phyloP scores from a whole-genome alignment of 1,284 basidiomycete genomes.

The Takashimella koratensis region DNA sequence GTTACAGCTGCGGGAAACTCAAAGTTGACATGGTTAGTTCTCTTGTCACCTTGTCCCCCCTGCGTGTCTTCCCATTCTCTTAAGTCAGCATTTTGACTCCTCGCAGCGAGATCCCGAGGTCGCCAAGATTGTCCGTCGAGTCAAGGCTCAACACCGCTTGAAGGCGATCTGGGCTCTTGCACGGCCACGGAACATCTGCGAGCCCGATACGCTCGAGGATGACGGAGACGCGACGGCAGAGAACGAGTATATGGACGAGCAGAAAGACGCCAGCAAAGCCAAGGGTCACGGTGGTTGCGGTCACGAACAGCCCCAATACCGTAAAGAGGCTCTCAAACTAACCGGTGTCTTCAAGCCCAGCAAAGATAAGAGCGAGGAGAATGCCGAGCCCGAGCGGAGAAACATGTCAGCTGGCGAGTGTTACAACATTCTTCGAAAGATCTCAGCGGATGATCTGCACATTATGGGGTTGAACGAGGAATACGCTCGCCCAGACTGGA shows the following conservation, averaged over 20 bases:
- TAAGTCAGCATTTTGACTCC: slow-evolving; percentile 5
- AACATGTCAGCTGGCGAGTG: slow-evolving; percentile 83
- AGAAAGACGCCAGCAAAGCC: slow-evolving; percentile 11
- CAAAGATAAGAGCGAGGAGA: slow-evolving; percentile 85
- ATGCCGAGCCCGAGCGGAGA: slow-evolving; percentile 84
- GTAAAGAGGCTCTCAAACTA: slow-evolving; percentile 94
- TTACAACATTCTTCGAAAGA: slow-evolving; percentile 89
- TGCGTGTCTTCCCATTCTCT: not conserved
- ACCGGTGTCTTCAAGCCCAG: slow-evolving; percentile 93
- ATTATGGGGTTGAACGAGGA: slow-evolving; percentile 90
- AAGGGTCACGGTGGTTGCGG: slow-evolving; percentile 92
- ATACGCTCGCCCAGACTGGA: slow-evolving; percentile 98
- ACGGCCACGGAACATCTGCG: slow-evolving; percentile 70
- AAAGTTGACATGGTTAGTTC: slow-evolving; percentile 93
- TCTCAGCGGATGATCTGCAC: slow-evolving; percentile 83
- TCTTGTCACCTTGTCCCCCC: not conserved
- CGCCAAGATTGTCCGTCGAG: slow-evolving; percentile 74
- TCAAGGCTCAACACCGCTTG: slow-evolving; percentile 84
- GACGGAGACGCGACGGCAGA: slow-evolving; percentile 76
- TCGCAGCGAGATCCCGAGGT: slow-evolving; percentile 77
- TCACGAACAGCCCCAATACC: slow-evolving; percentile 80
- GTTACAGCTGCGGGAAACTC: slow-evolving; percentile 96
- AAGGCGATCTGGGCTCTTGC: slow-evolving; percentile 71
- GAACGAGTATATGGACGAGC: slow-evolving; percentile 52
- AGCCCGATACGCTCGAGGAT: slow-evolving; percentile 58